Evolutionary conservation across 345 rosid species (phyloP).

Genomic region (Acer negundo): DNA sequence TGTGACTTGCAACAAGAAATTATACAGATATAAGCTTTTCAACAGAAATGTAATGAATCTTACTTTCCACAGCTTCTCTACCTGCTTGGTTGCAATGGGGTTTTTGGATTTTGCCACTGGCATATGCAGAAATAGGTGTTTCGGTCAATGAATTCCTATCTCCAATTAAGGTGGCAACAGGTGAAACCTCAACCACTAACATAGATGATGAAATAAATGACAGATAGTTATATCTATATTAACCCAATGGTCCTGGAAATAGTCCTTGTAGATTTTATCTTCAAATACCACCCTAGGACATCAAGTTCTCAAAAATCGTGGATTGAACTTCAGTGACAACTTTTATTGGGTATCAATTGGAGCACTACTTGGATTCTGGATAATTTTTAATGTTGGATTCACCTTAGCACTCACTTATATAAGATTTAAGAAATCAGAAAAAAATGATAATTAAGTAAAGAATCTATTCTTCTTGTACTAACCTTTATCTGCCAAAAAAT

Average conservation of each 20-base stretch:
- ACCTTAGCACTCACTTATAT: slow-evolving; percentile 34
- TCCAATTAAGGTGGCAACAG: slow-evolving; percentile 62
- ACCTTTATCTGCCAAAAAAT: slow-evolving; percentile 9
- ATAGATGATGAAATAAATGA: background rate
- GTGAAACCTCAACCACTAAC: slow-evolving; percentile 24
- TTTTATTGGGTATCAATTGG: slow-evolving; percentile 43
- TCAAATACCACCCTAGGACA: slow-evolving; percentile 36
- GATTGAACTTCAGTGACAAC: slow-evolving; percentile 35
- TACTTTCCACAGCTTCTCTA: slow-evolving; percentile 40
- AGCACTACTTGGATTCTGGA: slow-evolving; percentile 46
- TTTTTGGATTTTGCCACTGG: slow-evolving; percentile 51
- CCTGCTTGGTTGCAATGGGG: slow-evolving; percentile 57
- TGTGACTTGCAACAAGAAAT: background rate
- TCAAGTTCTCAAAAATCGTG: slow-evolving; percentile 28
- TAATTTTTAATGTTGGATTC: slow-evolving; percentile 41
- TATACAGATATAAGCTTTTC: background rate
- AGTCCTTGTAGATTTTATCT: slow-evolving; percentile 35
- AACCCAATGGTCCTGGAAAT: background rate
- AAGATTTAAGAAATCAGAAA: slow-evolving; percentile 24
- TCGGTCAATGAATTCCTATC: slow-evolving; percentile 53
- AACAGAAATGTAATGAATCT: background rate
- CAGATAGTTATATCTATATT: background rate
- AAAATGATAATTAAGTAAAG: background rate
- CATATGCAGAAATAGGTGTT: slow-evolving; percentile 47
- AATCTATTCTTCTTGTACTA: slow-evolving; percentile 2